Base-by-base conservation (phyloP, 768 basidiomycete genomes). In the Steccherinum ochraceum region DNA sequence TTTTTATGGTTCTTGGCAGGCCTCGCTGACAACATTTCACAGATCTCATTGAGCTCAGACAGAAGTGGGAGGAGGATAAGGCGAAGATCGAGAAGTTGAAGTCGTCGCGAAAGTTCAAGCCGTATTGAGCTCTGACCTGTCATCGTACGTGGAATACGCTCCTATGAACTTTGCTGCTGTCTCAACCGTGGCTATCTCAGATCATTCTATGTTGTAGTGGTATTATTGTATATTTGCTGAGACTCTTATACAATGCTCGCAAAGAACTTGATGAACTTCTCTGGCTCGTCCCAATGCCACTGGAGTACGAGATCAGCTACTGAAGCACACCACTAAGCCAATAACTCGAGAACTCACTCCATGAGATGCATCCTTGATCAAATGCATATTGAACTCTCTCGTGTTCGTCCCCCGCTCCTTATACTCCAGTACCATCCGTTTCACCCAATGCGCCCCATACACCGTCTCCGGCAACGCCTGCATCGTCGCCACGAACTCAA, bases 1-100 rank as follows among this genome's bases (percentile, higher is more conserved):
- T 2, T 25, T 10, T 11, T 48, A 40, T 10, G 26, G 13, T 30
- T 47, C 19, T 51, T 11, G 18, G 23, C 25, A 46, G 58, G 5
- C 58, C 3, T 57, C 24, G 48, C 25, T 56, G 45, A 49, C 55
- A 13, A 16, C 7, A 24, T 20, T 4, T 13, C 55, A 21, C 57
- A 84, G 83, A 76, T 40, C 64, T 83, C 50, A 69, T 81, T 53
- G 72, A 80, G 52, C 69, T 85, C 26, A 88, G 88, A 63, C 77
- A 74, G 59, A 85, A 81, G 61, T 95, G 93, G 78, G 90, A 93
- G 61, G 81, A 81, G 58, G 93, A 95, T 77, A 92, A 90, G 70
- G 82, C 80, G 5, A 89, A 85, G 63, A 81, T 92, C 30, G 86
- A 86, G 62, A 81, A 84, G 59, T 72, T 90, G 57, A 91, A 88